Evolutionary conservation across 352 stramenopile species (phyloP).

Genomic region (Achlya hypogyna): DNA sequence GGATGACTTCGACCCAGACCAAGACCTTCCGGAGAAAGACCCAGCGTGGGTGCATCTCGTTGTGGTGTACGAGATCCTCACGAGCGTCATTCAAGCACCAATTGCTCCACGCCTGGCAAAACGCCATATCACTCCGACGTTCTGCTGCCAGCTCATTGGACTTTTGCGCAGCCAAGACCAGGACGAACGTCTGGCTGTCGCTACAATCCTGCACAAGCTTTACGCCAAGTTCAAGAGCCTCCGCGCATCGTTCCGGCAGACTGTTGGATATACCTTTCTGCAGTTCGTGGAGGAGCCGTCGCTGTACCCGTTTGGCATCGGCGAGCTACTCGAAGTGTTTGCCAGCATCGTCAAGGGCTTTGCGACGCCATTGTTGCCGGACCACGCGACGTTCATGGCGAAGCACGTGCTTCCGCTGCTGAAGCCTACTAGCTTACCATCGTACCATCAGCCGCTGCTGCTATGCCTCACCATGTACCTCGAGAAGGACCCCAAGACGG

Average conservation of each 20-base stretch:
- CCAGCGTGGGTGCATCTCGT: neutral
- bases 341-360: slow-evolving; percentile 3
- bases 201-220: slow-evolving; percentile 2
- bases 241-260: neutral
- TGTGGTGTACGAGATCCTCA: neutral
- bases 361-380: slow-evolving; percentile 4
- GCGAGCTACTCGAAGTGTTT: slow-evolving; percentile 7
- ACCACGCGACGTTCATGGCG: neutral
- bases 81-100: neutral
- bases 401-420: slow-evolving; percentile 7
- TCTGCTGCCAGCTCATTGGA: neutral
- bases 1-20: neutral
- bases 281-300: neutral
- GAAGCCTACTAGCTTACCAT: neutral
- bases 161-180: slow-evolving; percentile 10
- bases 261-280: neutral
- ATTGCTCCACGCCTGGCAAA: slow-evolving; percentile 11
- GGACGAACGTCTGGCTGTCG: neutral
- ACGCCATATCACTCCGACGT: neutral
- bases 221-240: slow-evolving; percentile 19
- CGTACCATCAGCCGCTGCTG: slow-evolving; percentile 8
- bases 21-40: neutral
- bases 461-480: slow-evolving; percentile 4
- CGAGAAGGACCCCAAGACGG: neutral
- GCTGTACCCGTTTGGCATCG: neutral